These are phyloP conservation scores for Aspergillus flavus DNA, from an alignment of 2,329 filamentous ascomycete genomes.

Conservation along the genomic window DNA sequence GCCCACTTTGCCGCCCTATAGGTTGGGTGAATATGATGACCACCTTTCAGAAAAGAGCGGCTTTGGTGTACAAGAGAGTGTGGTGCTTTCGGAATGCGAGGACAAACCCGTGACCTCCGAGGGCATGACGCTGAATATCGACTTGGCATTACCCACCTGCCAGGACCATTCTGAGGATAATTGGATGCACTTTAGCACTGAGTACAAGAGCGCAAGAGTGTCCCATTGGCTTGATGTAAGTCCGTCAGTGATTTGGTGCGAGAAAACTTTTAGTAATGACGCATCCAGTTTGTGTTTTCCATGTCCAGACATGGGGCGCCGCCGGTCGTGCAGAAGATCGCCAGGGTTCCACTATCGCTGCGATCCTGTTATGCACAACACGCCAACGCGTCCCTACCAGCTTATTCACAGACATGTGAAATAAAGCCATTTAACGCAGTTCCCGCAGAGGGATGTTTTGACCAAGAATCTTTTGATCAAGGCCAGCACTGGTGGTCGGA, in stretches of 20 bases:
- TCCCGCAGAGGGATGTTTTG: neutral
- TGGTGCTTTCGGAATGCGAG: neutral
- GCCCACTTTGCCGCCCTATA: neutral
- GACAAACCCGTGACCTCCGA: constrained; percentile 1
- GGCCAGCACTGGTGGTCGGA: neutral
- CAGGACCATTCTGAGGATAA: constrained; percentile 8
- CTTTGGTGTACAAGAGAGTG: neutral
- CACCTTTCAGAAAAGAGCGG: constrained; percentile 1
- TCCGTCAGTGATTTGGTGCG: neutral
- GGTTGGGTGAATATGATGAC: constrained; percentile 6
- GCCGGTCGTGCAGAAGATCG: constrained; percentile 11
- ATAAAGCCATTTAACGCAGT: neutral
- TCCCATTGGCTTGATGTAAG: constrained; percentile 21
- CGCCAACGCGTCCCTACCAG: constrained; percentile 15
- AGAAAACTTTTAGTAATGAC: neutral
- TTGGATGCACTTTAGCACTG: constrained; percentile 18
- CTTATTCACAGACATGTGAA: constrained; percentile 7
- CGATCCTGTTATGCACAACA: constrained; percentile 18
- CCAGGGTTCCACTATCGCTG: constrained; percentile 12
- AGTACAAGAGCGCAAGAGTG: constrained; percentile 16
- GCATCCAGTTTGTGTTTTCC: constrained; percentile 16
- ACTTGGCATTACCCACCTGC: constrained; percentile 15
- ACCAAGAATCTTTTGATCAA: neutral
- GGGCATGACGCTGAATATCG: constrained; percentile 11
- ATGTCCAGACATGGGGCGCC: constrained; percentile 1